Base-by-base conservation (phyloP, 2,329 filamentous ascomycete genomes). In the Aspergillus viridinutans region DNA sequence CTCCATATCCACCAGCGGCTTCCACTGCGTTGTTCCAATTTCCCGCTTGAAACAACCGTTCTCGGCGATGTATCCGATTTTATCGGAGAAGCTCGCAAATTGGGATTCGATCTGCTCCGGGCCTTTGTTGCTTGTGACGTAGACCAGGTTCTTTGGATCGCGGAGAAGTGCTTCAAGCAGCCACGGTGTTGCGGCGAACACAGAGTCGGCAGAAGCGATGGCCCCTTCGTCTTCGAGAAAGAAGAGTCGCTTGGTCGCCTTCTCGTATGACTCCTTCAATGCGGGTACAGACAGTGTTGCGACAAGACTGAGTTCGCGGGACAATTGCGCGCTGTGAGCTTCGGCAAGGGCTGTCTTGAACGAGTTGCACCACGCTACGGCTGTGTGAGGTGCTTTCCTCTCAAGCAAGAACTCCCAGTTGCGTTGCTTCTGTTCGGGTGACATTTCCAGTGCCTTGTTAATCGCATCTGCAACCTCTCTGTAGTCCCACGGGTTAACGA, bases 401-500 rank as follows among this genome's bases (percentile, higher is more conserved):
- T 85, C 76, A 63, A 90, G 84, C 42, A 97, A 78, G 57, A 86
- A 86, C 20, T 81, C 78, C 88, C 92, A 97, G 20, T 92, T 85
- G 6, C 76, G 73, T 59, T 85, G 77, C 75, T 89, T 93, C 70
- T 96, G 90, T 8, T 85, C 83, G 0, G 85, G 80, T 1, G 77
- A 78, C 91, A 96, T 96, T 66, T 93, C 89, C 12, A 97, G 78
- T 1, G 92, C 91, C 53, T 81, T 79, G 69, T 89, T 88, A 75
- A 97, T 92, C 4, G 90, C 89, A 26, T 93, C 85, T 51, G 92
- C 90, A 66, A 90, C 94, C 70, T 90, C 85, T 45, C 87, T 85
- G 72, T 96, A 96, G 71, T 96, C 90, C 93, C 93, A 97, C 0
- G 93, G 93, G 68, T 97, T 97, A 67, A 97, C 88, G 0, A 90